Evolutionary conservation across 2,329 filamentous ascomycete genomes (phyloP).

Genomic region (Fulvia fulva): DNA sequence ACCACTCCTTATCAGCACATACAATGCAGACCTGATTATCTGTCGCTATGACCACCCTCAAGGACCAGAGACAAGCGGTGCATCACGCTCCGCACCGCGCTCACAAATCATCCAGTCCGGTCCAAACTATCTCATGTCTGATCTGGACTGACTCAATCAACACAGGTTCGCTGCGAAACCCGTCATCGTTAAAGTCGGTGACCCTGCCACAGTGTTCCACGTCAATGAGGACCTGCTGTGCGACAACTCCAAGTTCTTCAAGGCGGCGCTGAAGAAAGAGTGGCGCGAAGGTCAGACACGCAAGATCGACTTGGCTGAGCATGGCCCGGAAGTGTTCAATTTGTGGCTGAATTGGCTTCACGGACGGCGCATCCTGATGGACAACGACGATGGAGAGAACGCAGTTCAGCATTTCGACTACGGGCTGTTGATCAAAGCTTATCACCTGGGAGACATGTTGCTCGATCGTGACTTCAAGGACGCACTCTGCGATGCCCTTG

Average conservation of each 20-base stretch:
- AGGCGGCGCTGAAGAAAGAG: constrained; percentile 11
- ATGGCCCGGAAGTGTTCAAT: constrained; percentile 9
- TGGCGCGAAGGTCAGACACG: constrained; percentile 10
- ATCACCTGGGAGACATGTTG: constrained; percentile 10
- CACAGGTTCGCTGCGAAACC: constrained; percentile 3
- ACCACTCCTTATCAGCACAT: no score
- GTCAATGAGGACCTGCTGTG: constrained; percentile 1
- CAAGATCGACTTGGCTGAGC: constrained; percentile 13
- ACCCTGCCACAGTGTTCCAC: neutral
- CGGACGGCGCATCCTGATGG: neutral
- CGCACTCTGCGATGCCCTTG: constrained; percentile 21
- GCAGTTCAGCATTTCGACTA: no score
- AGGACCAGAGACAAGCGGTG: neutral
- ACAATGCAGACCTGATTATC: no score
- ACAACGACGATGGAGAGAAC: neutral
- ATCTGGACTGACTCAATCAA: neutral
- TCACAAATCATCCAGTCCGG: neutral
- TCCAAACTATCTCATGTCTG: neutral
- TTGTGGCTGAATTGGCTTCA: constrained; percentile 24
- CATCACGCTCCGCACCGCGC: neutral
- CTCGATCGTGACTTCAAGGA: constrained; percentile 14
- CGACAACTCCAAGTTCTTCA: constrained; percentile 7
- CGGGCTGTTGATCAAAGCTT: neutral
- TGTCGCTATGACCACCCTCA: neutral
- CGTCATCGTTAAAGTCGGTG: constrained; percentile 11